Conservation (phyloP, 2,329 filamentous ascomycete genomes). For the Diaporthe ilicicola region DNA sequence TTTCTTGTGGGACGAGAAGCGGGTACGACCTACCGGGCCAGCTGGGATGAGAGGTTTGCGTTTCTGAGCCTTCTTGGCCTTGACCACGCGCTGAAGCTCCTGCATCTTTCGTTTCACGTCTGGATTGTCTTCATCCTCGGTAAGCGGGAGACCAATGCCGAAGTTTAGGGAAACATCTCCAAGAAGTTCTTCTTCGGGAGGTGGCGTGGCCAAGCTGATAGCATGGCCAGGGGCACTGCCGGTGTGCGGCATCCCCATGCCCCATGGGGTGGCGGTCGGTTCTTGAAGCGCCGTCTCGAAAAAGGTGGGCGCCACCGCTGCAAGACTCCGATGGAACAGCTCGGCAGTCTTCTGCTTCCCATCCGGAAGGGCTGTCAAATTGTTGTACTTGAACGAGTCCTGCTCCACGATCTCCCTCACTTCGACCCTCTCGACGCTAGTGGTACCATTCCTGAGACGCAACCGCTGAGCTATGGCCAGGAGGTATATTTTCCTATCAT, state of each 20-base stretch:
- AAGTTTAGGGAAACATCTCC: background rate
- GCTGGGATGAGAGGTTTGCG: background rate
- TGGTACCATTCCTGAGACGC: background rate
- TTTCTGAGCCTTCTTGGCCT: constrained; percentile 12
- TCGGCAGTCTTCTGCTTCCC: background rate
- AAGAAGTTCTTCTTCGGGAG: background rate
- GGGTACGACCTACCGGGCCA: constrained; percentile 1
- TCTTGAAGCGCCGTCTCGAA: background rate
- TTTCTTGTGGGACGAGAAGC: background rate
- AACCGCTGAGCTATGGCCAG: constrained; percentile 23
- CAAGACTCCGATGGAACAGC: constrained; percentile 9
- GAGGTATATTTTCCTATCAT: constrained; percentile 22
- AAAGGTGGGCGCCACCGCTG: background rate
- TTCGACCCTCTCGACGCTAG: background rate
- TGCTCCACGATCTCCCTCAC: constrained; percentile 24
- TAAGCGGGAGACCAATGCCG: background rate
- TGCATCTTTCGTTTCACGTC: background rate
- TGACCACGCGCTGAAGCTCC: constrained; percentile 13
- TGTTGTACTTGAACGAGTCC: constrained; percentile 23
- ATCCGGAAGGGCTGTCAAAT: constrained; percentile 15
- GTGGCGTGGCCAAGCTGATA: background rate
- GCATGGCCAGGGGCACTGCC: background rate
- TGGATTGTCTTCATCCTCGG: constrained; percentile 27
- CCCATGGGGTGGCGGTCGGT: background rate
- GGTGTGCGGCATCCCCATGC: background rate